Evolutionary conservation across 495 filamentous ascomycete genomes (phyloP).

Genomic region (Hyaloscypha finlandica): DNA sequence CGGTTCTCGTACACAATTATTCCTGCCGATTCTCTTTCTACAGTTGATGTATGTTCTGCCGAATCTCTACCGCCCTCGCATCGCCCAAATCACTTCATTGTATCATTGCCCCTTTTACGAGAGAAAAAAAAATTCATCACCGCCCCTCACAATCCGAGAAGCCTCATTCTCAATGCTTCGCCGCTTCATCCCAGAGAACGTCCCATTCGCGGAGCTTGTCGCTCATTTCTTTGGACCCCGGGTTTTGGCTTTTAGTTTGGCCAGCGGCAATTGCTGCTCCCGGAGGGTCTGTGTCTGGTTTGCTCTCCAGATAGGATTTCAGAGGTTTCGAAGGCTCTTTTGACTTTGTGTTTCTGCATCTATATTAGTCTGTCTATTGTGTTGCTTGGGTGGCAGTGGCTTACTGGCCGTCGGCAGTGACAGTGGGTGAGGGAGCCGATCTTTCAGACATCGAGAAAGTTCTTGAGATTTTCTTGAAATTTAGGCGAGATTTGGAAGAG

Average conservation of each 20-base stretch:
- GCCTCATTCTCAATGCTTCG: not conserved
- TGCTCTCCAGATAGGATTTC: not conserved
- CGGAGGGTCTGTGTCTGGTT: not conserved
- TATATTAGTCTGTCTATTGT: not conserved
- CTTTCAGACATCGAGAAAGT: not conserved
- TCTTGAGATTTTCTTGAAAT: not conserved
- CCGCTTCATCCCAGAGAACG: not conserved
- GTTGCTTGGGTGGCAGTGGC: not conserved
- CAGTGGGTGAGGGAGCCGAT: not conserved
- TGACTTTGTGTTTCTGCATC: not conserved
- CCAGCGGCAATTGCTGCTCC: not conserved
- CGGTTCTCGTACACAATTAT: no score
- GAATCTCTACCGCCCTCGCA: no score
- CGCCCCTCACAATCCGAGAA: no score
- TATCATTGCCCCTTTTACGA: no score
- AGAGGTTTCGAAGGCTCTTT: not conserved
- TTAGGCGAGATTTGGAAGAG: no score
- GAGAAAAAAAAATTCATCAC: no score
- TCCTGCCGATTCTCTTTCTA: no score
- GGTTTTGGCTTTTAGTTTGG: not conserved
- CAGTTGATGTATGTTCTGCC: no score
- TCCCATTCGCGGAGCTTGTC: slow-evolving; percentile 2
- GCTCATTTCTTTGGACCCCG: not conserved
- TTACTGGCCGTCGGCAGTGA: not conserved
- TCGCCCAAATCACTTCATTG: no score